phyloP scores from a whole-genome alignment of 1,139 yeast species.

The Lizanozyma gosingica region DNA sequence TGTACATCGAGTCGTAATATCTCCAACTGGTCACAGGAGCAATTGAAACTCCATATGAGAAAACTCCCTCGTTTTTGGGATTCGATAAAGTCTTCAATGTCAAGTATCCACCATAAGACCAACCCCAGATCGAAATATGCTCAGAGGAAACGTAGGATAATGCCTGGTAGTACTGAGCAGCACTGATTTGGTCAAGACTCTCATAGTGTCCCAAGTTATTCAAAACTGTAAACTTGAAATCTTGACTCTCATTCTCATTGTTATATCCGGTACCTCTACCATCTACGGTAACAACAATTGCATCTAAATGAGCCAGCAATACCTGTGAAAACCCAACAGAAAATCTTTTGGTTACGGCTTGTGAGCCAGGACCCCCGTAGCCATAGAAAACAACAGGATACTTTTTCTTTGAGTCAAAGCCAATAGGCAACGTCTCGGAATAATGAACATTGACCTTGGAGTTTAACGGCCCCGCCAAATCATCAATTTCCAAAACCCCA shows the following conservation, averaged over 20 bases:
- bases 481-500: background rate
- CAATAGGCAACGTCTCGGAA: constrained; percentile 52
- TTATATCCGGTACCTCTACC: constrained; percentile 79
- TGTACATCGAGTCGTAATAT: constrained; percentile 72
- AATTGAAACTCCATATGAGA: constrained; percentile 77
- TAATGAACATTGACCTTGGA: background rate
- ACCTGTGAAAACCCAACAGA: constrained; percentile 52
- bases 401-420: constrained; percentile 41
- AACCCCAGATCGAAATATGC: constrained; percentile 67
- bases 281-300: constrained; percentile 72
- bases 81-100: constrained; percentile 69
- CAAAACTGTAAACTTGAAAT: constrained; percentile 55
- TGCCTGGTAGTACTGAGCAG: constrained; percentile 27
- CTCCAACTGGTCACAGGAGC: constrained; percentile 87
- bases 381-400: constrained; percentile 69
- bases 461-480: background rate
- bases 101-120: constrained; percentile 84
- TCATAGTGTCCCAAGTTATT: constrained; percentile 62
- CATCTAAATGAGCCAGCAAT: constrained; percentile 58
- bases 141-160: constrained; percentile 26
- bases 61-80: constrained; percentile 51
- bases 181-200: constrained; percentile 61
- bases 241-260: constrained; percentile 26
- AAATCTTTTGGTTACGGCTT: constrained; percentile 48
- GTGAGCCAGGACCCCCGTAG: constrained; percentile 83